Conservation (phyloP, 2,329 filamentous ascomycete genomes). For the Diaporthe australafricana region DNA sequence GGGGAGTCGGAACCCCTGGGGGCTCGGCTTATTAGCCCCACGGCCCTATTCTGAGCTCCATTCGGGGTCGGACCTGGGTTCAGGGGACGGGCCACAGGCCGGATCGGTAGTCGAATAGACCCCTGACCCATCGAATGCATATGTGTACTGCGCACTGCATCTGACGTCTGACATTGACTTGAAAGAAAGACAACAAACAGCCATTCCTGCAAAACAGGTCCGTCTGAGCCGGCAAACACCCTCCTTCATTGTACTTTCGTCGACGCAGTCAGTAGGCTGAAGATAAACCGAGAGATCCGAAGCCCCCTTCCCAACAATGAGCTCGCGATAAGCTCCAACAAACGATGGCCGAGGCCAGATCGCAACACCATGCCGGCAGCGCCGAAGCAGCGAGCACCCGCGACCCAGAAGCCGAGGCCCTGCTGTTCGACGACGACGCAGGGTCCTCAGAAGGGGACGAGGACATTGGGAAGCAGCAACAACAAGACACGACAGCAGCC, state of each 20-base stretch:
- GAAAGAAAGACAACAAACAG: not conserved
- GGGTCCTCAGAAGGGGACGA: constrained; percentile 35
- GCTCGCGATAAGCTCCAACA: constrained; percentile 39
- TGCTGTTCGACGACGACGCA: constrained; percentile 41
- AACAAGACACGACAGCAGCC: constrained; percentile 29
- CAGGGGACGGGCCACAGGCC: not conserved
- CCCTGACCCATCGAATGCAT: not conserved
- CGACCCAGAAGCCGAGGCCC: constrained; percentile 41
- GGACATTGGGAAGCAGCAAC: constrained; percentile 31
- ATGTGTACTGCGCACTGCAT: not conserved
- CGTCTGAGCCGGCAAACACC: not conserved
- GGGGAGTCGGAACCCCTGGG: no score
- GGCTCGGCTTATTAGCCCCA: no score
- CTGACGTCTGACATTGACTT: not conserved
- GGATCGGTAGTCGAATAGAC: constrained; percentile 28
- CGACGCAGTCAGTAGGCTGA: constrained; percentile 24
- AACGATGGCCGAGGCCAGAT: constrained; percentile 46
- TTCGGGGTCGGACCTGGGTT: no score
- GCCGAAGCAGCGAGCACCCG: constrained; percentile 36
- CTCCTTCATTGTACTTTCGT: not conserved
- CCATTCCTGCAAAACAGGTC: not conserved
- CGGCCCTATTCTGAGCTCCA: no score
- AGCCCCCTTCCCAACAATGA: constrained; percentile 40
- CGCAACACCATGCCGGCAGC: constrained; percentile 37
- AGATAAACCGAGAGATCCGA: not conserved